These are phyloP conservation scores for Daldinia caldariorum DNA, from an alignment of 495 filamentous ascomycete genomes.

Conservation along the genomic window DNA sequence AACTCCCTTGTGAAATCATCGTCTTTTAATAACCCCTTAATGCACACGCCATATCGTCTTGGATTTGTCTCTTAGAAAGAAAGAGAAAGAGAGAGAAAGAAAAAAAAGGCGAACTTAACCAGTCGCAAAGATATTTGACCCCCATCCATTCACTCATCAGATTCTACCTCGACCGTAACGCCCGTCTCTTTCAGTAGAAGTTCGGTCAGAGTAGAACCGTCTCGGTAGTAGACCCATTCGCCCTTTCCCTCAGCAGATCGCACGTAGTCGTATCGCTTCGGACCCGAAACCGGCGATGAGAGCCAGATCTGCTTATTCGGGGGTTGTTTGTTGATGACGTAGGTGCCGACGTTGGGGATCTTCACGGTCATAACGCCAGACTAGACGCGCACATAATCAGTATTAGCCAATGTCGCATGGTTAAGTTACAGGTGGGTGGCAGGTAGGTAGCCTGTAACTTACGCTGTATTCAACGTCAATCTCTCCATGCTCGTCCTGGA, in stretches of 20 bases:
- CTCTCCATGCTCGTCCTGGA: slow-evolving; percentile 69
- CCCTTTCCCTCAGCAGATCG: slow-evolving; percentile 73
- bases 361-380: slow-evolving; percentile 83
- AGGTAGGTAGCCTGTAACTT: slow-evolving; percentile 46
- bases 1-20: slow-evolving; percentile 13
- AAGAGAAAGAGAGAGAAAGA: slow-evolving; percentile 1
- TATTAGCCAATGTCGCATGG: slow-evolving; percentile 18
- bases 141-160: neutral
- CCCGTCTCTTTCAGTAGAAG: slow-evolving; percentile 77
- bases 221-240: slow-evolving; percentile 87
- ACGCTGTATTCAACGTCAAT: slow-evolving; percentile 74
- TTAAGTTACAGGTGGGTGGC: slow-evolving; percentile 34
- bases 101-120: neutral
- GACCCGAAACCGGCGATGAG: slow-evolving; percentile 88
- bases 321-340: slow-evolving; percentile 96
- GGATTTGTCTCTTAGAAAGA: slow-evolving; percentile 1
- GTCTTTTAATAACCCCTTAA: neutral
- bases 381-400: slow-evolving; percentile 52
- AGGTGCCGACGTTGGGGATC: slow-evolving; percentile 73
- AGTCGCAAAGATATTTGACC: neutral
- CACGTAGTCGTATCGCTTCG: slow-evolving; percentile 92
- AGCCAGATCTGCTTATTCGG: slow-evolving; percentile 99
- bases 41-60: neutral
- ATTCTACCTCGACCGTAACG: slow-evolving; percentile 48
- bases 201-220: slow-evolving; percentile 76